These are phyloP conservation scores for Hypoxylon sp. DNA, from an alignment of 2,329 filamentous ascomycete genomes.

Conservation along the genomic window DNA sequence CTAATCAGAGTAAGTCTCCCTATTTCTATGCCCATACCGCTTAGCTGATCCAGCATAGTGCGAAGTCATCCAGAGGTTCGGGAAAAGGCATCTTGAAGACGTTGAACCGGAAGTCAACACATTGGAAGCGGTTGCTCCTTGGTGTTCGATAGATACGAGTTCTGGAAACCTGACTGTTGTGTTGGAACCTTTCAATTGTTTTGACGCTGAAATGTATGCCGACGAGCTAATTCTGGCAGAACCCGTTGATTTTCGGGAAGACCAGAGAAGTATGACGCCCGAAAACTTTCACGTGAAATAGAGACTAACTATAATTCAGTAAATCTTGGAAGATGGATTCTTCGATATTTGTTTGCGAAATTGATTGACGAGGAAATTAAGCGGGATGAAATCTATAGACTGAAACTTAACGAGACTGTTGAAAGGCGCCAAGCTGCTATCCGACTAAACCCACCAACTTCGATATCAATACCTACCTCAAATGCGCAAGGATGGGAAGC, in stretches of 20 bases:
- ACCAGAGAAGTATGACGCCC: slow-evolving; percentile 83
- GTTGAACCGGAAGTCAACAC: slow-evolving; percentile 91
- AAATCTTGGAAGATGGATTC: slow-evolving; percentile 96
- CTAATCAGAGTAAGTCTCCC: slow-evolving; percentile 77
- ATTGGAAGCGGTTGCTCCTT: slow-evolving; percentile 89
- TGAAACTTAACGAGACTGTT: slow-evolving; percentile 73
- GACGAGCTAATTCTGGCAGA: slow-evolving; percentile 85
- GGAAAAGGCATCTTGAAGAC: slow-evolving; percentile 93
- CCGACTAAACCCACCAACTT: slow-evolving; percentile 71
- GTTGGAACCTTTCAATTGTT: slow-evolving; percentile 94
- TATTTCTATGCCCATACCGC: not conserved
- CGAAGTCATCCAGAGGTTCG: slow-evolving; percentile 89
- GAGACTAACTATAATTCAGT: slow-evolving; percentile 66
- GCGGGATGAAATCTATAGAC: slow-evolving; percentile 81
- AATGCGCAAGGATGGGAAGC: slow-evolving; percentile 58
- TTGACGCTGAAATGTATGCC: slow-evolving; percentile 97
- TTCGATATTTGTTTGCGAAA: slow-evolving; percentile 91
- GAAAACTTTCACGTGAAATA: not conserved
- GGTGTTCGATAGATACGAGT: slow-evolving; percentile 95
- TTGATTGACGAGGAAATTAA: slow-evolving; percentile 92
- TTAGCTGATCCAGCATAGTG: slow-evolving; percentile 69
- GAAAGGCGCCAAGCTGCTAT: slow-evolving; percentile 71
- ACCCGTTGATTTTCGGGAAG: slow-evolving; percentile 86
- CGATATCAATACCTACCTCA: slow-evolving; percentile 64
- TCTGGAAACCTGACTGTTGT: slow-evolving; percentile 93